Base-by-base conservation (phyloP, 352 stramenopile genomes). In the Lagenidium sp. region DNA sequence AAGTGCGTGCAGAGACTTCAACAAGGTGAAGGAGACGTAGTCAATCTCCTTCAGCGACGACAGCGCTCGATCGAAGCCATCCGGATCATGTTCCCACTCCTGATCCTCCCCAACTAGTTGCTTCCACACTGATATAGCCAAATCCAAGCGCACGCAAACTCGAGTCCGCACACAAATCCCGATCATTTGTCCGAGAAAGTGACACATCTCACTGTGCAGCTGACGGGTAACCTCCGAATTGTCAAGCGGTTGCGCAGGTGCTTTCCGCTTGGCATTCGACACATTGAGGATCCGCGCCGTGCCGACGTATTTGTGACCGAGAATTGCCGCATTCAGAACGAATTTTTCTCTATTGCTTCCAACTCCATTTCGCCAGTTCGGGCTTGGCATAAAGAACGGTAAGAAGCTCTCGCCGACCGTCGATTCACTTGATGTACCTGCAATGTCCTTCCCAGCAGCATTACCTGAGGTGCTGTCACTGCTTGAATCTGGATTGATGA, bases 101-200 rank as follows among this genome's bases (percentile, higher is more conserved):
- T 59, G 31, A 2, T 71, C 55, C 29, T 82, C 62, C 3, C 52
- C 72, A 7, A 83, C 70, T 12, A 90, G 60, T 16, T 84, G 63
- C 44, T 90, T 82, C 76, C 78, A 94, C 13, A 87, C 71, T 0
- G 59, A 70, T 30, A 69, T 70, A 1, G 74, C 71, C 5, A 94
- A 52, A 38, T 89, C 76, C 1, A 94, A 59, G 11, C 76, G 74
- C 15, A 91, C 59, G 18, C 79, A 85, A 1, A 95, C 80, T 1
- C 72, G 57, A 34, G 73, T 95, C 7, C 86, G 72, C 6, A 97
- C 57, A 34, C 83, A 86, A 24, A 87, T 86, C 1, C 85, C 88
- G 8, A 97, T 65, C 53, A 97, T 81, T 50, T 97, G 77, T 1
- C 88, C 88, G 11, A 97, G 44, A 37, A 97, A 97, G 30, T 75